Conservation (phyloP, 2,329 filamentous ascomycete genomes). For the Onygena corvina region DNA sequence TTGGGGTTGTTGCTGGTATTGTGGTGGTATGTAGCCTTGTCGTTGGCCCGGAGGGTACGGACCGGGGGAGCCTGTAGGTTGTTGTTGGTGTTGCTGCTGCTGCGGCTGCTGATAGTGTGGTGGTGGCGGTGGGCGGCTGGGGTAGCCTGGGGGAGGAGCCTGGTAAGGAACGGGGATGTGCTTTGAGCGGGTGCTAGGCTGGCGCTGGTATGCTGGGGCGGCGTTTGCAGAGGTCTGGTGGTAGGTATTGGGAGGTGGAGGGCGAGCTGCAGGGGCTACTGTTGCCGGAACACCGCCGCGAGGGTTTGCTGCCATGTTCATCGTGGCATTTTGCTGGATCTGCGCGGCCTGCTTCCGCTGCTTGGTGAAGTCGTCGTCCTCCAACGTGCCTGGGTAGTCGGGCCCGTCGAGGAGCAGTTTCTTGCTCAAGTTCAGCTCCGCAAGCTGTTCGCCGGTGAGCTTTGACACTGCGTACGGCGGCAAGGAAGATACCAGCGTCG, state of each 20-base stretch:
- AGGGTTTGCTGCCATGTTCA: slow-evolving; percentile 22
- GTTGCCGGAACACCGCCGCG: slow-evolving; percentile 28
- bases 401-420: slow-evolving; percentile 61
- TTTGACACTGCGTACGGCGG: slow-evolving; percentile 80
- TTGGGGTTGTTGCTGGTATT: slow-evolving; percentile 28
- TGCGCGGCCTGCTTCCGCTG: slow-evolving; percentile 35
- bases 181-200: slow-evolving; percentile 18
- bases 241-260: slow-evolving; percentile 22
- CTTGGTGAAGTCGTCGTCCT: slow-evolving; percentile 60
- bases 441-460: slow-evolving; percentile 73
- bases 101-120: slow-evolving; percentile 26
- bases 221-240: slow-evolving; percentile 23
- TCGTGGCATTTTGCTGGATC: slow-evolving; percentile 21
- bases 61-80: no score
- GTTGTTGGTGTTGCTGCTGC: slow-evolving; percentile 21
- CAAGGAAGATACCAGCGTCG: slow-evolving; percentile 59
- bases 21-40: slow-evolving; percentile 24
- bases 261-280: slow-evolving; percentile 17
- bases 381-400: slow-evolving; percentile 66
- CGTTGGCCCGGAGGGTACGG: slow-evolving; percentile 31
- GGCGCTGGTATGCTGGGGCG: slow-evolving; percentile 24
- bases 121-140: slow-evolving; percentile 24
- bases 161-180: slow-evolving; percentile 22
- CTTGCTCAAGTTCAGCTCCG: slow-evolving; percentile 68
- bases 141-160: slow-evolving; percentile 24